Base-by-base conservation (phyloP, 306 rosid species). In the Rosa persica region DNA sequence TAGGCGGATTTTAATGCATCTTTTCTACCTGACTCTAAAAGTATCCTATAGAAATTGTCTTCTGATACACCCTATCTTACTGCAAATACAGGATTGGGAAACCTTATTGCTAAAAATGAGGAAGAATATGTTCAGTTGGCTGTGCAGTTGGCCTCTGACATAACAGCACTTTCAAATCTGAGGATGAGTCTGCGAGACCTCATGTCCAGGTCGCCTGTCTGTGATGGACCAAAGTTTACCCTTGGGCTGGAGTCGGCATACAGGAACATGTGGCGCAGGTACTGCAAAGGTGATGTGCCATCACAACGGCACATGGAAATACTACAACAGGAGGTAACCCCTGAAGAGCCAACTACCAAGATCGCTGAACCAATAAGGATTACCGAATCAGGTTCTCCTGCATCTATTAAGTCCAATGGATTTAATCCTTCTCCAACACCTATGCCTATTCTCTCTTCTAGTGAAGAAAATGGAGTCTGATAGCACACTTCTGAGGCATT, bases 281-380 rank as follows among this genome's bases (percentile, higher is more conserved):
- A 95, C 84, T 95, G 99, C 76, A 83, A 91, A 72, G 99, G 99
- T 25, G 99, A 95, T 30, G 89, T 91, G 71, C 99, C 98, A 22
- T 91, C 99, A 80, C 86, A 85, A 78, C 87, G 84, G 79, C 88
- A 83, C 77, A 57, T 91, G 66, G 91, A 87, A 68, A 72, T 78
- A 81, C 85, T 89, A 75, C 84, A 89, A 81, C 82, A 77, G 42
- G 67, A 83, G 47, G 83, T 64, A n/a, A 34, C 80, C 46, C 34
- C 75, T 9, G 79, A 68, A 62, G 92, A 86, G 13, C 79, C 89
- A 19, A 58, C 85, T 30, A 64, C 52, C 8, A 52, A 75, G 47
- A 64, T 79, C 49, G 73, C 75, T 3, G 93, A 87, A 68, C 74
- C 82, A 74, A 62, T 82, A 17, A 82, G n/a, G 78, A 38, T 43